Evolutionary conservation across 1,139 yeast species (phyloP), one percentile per base, ranked within the genome.

Genomic region (Lodderomyces parapsilosis): DNA sequence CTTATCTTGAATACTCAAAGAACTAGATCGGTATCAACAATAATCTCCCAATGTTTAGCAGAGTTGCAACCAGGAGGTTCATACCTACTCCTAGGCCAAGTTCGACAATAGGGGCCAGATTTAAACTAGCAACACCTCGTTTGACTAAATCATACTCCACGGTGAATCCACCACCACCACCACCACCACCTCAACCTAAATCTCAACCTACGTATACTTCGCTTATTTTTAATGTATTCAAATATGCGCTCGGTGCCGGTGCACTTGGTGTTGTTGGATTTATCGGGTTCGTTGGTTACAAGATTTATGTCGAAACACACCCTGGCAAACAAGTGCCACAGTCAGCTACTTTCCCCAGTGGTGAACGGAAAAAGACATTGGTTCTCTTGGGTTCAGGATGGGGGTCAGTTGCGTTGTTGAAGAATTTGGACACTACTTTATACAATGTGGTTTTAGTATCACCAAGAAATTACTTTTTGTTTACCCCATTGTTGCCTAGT

Each of bases 331-430:
- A 84, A 60, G 48, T 51, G 33, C 66, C 67, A 48, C 85, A 81
- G 59, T 66, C 80, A 3, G 76, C 81, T 11, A 64, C 72, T 27
- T 79, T 81, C 53, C 73, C 76, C 42, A 76, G 72, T 55, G 91
- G 91, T 34, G 81, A 87, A 47, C 80, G 83, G 60, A 87, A 86
- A 75, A 90, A 91, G 71, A 88, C 91, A 34, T 68, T 90, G 58
- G 94, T 90, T 43, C 81, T 90, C 51, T 76, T 90, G 54, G 97
- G 97, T 46, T 81, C 95, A 35, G 97, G 97, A 43, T 90, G 97
- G 97, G 97, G 96, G 43, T 79, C 95, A 11, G 81, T 86, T 38
- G 79, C 91, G 2, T 68, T 90, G 51, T 74, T 90, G 64, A 89
- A 88, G 71, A 80, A 83, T 62, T 73, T 90, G 62, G 96, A 90